A percentile compares a stretch with the other conserved stretches of the same genome.
These are phyloP conservation scores for Trichoderma virens DNA, from an alignment of 495 filamentous ascomycete species.

Conservation along the genomic window DNA sequence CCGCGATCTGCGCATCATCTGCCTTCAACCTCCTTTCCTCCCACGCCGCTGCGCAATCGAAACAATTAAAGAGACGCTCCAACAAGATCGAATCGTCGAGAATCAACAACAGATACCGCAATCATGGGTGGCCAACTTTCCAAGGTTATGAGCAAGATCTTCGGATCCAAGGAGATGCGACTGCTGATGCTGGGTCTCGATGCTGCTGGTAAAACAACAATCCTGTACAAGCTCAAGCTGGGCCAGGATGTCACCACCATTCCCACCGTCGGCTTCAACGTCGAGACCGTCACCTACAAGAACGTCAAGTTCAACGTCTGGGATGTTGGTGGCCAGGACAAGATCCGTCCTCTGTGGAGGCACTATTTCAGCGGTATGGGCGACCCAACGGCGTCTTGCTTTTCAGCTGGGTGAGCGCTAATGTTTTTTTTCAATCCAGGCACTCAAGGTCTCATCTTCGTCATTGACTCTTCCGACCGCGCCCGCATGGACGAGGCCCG, in stretches of 20 bases:
- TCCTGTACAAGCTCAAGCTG: constrained; percentile 99
- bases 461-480: constrained; percentile 87
- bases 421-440: constrained; percentile 37
- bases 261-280: constrained; percentile 97
- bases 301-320: constrained; percentile 99
- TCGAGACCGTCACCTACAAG: constrained; percentile 98
- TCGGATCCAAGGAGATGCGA: constrained; percentile 97
- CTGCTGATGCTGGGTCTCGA: constrained; percentile 96
- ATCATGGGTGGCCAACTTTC: constrained; percentile 74
- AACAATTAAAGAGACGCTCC: not conserved
- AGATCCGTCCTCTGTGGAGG: constrained; percentile 95
- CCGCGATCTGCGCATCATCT: not conserved
- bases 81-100: not conserved
- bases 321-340: constrained; percentile 99
- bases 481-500: constrained; percentile 82
- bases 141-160: constrained; percentile 94
- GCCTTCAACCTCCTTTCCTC: not conserved
- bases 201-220: constrained; percentile 97
- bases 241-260: constrained; percentile 99
- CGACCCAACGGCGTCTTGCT: constrained; percentile 27
- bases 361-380: constrained; percentile 98
- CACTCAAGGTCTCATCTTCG: constrained; percentile 96
- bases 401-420: constrained; percentile 6
- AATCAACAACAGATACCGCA: constrained; percentile 10
- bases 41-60: constrained; percentile 11